Base-by-base conservation (phyloP, 805 yeast species). In the Candida hungchunana region DNA sequence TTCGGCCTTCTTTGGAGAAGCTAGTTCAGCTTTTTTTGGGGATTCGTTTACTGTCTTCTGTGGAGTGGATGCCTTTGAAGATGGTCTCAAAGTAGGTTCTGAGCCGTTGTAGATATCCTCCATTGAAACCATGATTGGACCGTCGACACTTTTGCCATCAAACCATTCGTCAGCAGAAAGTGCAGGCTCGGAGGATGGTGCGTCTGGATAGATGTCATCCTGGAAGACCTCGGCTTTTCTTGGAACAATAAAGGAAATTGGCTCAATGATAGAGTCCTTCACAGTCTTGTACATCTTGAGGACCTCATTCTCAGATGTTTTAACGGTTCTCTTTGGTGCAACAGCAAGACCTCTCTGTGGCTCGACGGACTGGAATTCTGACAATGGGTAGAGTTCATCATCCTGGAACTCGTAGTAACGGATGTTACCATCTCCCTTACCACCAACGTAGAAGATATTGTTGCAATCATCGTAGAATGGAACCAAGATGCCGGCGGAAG, bases 371-470 rank as follows among this genome's bases (percentile, higher is more conserved):
- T 80, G 79, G 60, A 74, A 93, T 58, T 90, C 96, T n/a, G 95
- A 84, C 41, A 93, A 64, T 49, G 83, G 86, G 61, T 70, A 79
- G 37, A 93, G 69, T 52, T 79, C 82, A 53, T 90, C 97, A 51
- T 84, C 77, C 43, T 79, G 87, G 59, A 75, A 87, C 66, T 93
- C 98, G 56, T 68, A 93, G 64, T 90, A 90, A 55, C 96, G 84
- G 53, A 93, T 86, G 59, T 90, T 93, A 51, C 97, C 97, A 60
- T 93, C 98, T 60, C 97, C 97, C 62, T 93, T 90, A 50, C 98
- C 99, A 21, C 95, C 97, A 43, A 93, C 66, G 55, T 82, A 93
- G 41, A 93, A 69, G 40, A 89, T 76, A 37, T 79, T 76, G 29
- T 84, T 88, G 23, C 83, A 73, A 18, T 77, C 83, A 57, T 93